Conservation (phyloP, 768 basidiomycete species). For the Kwoniella pini region DNA sequence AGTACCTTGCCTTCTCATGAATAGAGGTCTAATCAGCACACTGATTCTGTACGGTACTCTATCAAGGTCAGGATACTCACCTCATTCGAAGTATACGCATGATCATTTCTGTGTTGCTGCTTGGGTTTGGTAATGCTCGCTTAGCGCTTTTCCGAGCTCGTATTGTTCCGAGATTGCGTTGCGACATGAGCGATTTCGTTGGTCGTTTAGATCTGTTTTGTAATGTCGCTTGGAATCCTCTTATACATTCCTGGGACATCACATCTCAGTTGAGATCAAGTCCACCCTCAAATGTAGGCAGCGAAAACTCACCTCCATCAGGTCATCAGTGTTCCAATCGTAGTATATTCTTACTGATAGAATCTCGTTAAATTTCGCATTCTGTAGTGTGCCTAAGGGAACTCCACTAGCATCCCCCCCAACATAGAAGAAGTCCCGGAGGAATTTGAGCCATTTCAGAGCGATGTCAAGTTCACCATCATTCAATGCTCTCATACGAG, state of each 20-base stretch:
- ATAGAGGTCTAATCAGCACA: not conserved
- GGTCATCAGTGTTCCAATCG: constrained; percentile 68
- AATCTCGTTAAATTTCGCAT: constrained; percentile 90
- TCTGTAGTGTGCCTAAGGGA: constrained; percentile 79
- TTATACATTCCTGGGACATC: constrained; percentile 75
- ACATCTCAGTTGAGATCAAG: no score
- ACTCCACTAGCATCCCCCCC: constrained; percentile 84
- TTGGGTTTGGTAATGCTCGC: constrained; percentile 69
- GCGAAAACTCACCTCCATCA: constrained; percentile 56
- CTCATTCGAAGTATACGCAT: constrained; percentile 94
- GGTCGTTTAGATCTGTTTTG: constrained; percentile 80
- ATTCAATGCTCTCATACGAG: constrained; percentile 85
- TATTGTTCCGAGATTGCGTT: constrained; percentile 95
- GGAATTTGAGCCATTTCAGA: constrained; percentile 97
- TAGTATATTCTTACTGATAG: constrained; percentile 90
- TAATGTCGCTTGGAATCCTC: constrained; percentile 87
- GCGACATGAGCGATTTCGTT: constrained; percentile 86
- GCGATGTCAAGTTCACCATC: constrained; percentile 98
- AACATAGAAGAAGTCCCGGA: constrained; percentile 92
- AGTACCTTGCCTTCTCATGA: constrained; percentile 34
- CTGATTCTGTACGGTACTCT: not conserved
- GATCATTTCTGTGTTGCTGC: constrained; percentile 77
- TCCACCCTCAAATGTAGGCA: no score
- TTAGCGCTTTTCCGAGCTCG: constrained; percentile 91
- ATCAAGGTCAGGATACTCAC: constrained; percentile 58